A percentile compares a stretch with the other conserved stretches of the same genome.
These are phyloP conservation scores for Acorus gramineus DNA, from an alignment of 106 monocot genomes.

Conservation along the genomic window DNA sequence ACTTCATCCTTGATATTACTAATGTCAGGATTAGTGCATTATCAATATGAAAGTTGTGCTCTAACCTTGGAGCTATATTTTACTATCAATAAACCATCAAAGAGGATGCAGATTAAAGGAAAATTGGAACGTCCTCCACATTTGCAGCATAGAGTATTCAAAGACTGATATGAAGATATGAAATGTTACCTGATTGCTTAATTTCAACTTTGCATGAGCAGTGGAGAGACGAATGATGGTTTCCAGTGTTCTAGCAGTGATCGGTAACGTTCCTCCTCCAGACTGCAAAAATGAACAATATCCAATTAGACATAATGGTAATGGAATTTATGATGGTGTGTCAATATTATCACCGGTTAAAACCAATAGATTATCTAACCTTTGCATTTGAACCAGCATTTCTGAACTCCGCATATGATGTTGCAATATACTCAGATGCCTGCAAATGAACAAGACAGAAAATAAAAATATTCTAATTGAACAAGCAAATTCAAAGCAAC, in stretches of 20 bases:
- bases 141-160: background rate
- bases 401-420: conserved; percentile 89
- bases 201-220: conserved; percentile 94
- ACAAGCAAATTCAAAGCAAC: background rate
- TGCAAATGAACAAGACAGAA: conserved; percentile 10
- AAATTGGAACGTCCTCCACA: too few relatives aligned
- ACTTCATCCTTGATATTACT: too few relatives aligned
- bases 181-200: conserved; percentile 75
- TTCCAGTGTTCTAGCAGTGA: conserved; percentile 96
- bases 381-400: conserved; percentile 78
- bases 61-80: too few relatives aligned
- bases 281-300: conserved; percentile 28
- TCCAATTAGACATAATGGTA: background rate
- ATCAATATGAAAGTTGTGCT: too few relatives aligned
- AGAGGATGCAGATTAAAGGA: too few relatives aligned
- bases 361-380: conserved; percentile 22
- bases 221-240: conserved; percentile 96
- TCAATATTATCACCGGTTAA: background rate
- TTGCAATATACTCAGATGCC: conserved; percentile 95
- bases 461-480: background rate
- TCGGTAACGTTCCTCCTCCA: conserved; percentile 97
- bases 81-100: too few relatives aligned
- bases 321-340: background rate
- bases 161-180: background rate
- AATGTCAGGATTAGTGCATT: too few relatives aligned